A percentile compares a stretch with the other conserved stretches of the same genome.
These are phyloP conservation scores for Madurella fahalii DNA, from an alignment of 2,329 filamentous ascomycete genomes.

Conservation along the genomic window DNA sequence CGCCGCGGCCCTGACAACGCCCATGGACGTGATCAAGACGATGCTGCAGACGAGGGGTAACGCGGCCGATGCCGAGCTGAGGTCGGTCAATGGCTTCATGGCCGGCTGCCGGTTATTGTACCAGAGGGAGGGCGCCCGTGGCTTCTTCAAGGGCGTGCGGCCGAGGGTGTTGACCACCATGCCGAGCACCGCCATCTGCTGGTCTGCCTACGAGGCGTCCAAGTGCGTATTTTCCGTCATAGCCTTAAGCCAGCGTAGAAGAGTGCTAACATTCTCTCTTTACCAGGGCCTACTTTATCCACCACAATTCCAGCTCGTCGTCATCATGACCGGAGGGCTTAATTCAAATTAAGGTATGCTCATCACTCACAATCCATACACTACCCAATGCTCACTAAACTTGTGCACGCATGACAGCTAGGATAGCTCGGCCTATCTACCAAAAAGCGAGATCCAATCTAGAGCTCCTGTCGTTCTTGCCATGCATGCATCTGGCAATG, in stretches of 20 bases:
- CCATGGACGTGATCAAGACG: slow-evolving; percentile 97
- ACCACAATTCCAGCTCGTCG: slow-evolving; percentile 40
- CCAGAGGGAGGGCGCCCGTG: slow-evolving; percentile 74
- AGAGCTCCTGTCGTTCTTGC: not conserved
- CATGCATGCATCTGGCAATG: not conserved
- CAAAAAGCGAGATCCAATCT: not conserved
- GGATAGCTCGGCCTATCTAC: slow-evolving; percentile 5
- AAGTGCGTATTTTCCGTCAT: slow-evolving; percentile 47
- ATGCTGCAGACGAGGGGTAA: slow-evolving; percentile 87
- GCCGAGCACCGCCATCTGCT: slow-evolving; percentile 99
- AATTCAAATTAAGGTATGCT: not conserved
- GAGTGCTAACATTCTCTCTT: not conserved
- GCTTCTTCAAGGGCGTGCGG: slow-evolving; percentile 90
- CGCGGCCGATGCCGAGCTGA: slow-evolving; percentile 72
- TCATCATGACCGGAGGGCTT: slow-evolving; percentile 9
- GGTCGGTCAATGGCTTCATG: slow-evolving; percentile 76
- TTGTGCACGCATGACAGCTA: not conserved
- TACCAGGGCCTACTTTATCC: slow-evolving; percentile 57
- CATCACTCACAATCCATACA: not conserved
- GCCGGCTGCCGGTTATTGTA: slow-evolving; percentile 79
- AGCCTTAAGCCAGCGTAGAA: not conserved
- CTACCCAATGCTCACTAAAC: not conserved
- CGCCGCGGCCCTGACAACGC: slow-evolving; percentile 89
- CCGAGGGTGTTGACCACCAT: slow-evolving; percentile 93
- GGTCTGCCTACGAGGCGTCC: slow-evolving; percentile 71